Base-by-base conservation (phyloP, 768 basidiomycete genomes). In the Phylloporus sp. region DNA sequence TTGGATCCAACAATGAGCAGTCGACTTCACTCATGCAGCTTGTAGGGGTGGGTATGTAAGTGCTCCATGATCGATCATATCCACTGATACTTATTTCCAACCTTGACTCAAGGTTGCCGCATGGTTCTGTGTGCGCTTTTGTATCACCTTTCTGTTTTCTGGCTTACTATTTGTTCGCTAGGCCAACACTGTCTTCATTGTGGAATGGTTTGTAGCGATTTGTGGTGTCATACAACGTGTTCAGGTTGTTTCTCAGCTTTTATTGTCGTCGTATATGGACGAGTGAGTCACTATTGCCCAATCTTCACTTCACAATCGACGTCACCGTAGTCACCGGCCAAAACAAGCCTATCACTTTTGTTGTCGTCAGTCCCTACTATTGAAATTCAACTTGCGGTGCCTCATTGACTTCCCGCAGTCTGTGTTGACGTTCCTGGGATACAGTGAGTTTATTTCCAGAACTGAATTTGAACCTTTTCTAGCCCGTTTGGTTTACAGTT, bases 181-280 rank as follows among this genome's bases (percentile, higher is more conserved):
- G 58, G 22, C 8, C 13, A 23, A 20, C 9, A 51, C 48, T 12
- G 27, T n/a, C 10, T 27, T 49, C 18, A 1, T 2, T 6, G 53
- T 59, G 15, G 29, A 59, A 7, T 47, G 50, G 57, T 59, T 12
- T 10, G 58, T 55, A 20, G 10, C 18, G 20, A 3, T 2, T 13
- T 10, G 15, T 15, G 1, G 12, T 1, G 11, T 27, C 6, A 11
- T 26, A 16, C 23, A n/a, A 20, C 6, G 10, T 16, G 26, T 36
- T 53, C 4, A 58, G 6, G 1, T 5, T 13, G 0, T 24, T 38
- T 10, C 3, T 22, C 29, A 59, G 59, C 23, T 59, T 59, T 35
- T 59, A 59, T 28, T 59, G 53, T 16, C 27, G 11, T 45, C 58
- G 57, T 2, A 32, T 52, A 46, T 59, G 58, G 58, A 52, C 42